These are phyloP conservation scores for Trifolium fragiferum DNA, from an alignment of 306 rosid genomes.

Conservation along the genomic window DNA sequence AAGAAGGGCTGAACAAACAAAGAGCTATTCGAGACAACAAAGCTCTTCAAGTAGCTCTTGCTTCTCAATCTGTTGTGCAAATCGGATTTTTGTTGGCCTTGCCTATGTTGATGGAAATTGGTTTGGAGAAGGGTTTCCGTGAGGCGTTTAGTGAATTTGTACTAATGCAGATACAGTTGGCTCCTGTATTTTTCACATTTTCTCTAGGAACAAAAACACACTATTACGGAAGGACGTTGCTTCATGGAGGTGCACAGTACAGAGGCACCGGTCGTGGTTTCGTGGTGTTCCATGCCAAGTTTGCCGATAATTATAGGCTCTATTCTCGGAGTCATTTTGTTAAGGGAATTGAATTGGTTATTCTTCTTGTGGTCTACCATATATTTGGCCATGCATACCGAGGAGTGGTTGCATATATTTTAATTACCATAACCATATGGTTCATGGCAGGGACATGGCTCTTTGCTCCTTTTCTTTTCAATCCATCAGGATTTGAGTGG, in stretches of 20 bases:
- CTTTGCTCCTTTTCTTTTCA: constrained; percentile 96
- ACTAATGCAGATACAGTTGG: constrained; percentile 90
- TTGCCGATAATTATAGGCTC: constrained; percentile 90
- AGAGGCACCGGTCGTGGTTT: constrained; percentile 95
- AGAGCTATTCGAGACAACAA: constrained; percentile 69
- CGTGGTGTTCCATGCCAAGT: constrained; percentile 95
- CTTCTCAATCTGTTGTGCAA: constrained; percentile 94
- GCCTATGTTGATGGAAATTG: constrained; percentile 99
- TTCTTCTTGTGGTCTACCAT: constrained; percentile 85
- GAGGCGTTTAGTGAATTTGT: constrained; percentile 81
- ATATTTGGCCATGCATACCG: constrained; percentile 80
- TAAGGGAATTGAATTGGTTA: constrained; percentile 92
- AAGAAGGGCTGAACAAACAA: constrained; percentile 57
- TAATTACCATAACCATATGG: constrained; percentile 87
- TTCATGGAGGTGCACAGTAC: constrained; percentile 98
- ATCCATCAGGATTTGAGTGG: constrained; percentile 99
- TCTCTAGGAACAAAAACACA: constrained; percentile 97
- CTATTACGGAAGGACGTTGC: constrained; percentile 93
- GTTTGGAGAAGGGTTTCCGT: constrained; percentile 92
- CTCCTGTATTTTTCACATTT: constrained; percentile 91
- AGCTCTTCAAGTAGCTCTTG: constrained; percentile 95
- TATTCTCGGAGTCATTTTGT: constrained; percentile 98
- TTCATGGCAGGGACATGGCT: constrained; percentile 98
- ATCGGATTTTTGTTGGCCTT: constrained; percentile 90
- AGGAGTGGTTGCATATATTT: constrained; percentile 64